Evolutionary conservation across 495 filamentous ascomycete genomes (phyloP).

Genomic region (Trypethelium eluteriae): DNA sequence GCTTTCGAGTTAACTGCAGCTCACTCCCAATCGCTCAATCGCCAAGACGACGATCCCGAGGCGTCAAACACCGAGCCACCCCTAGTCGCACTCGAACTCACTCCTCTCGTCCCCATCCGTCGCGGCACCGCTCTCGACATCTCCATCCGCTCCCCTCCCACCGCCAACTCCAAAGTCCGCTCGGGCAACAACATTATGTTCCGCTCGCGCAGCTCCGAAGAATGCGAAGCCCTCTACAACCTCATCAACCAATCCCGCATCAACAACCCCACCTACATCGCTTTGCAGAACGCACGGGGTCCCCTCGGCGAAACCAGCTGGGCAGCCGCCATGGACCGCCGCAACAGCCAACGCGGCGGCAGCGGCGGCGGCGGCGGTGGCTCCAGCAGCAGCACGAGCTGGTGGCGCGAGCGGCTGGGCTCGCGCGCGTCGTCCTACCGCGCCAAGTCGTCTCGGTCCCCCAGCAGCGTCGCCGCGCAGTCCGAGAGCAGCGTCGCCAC

Average conservation of each 20-base stretch:
- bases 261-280: conserved; percentile 82
- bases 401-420: conserved; percentile 35
- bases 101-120: conserved; percentile 77
- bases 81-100: conserved; percentile 72
- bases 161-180: conserved; percentile 59
- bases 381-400: conserved; percentile 30
- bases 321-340: conserved; percentile 38
- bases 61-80: conserved; percentile 42
- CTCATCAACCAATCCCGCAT: conserved; percentile 76
- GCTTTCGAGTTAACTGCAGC: conserved; percentile 59
- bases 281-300: conserved; percentile 61
- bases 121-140: conserved; percentile 88
- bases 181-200: conserved; percentile 75
- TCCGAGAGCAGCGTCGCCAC: conserved; percentile 50
- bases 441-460: conserved; percentile 45
- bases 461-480: conserved; percentile 42
- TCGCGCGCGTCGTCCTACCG: conserved; percentile 51
- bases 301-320: conserved; percentile 34
- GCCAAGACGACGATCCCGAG: conserved; percentile 37
- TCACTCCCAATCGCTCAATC: conserved; percentile 36
- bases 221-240: conserved; percentile 72
- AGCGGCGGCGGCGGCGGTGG: conserved; percentile 20
- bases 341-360: conserved; percentile 31
- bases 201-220: conserved; percentile 66
- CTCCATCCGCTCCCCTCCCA: conserved; percentile 77